Percentiles rank a stretch among this genome's conserved stretches.
These are phyloP conservation scores for Lachnellula suecica DNA, from an alignment of 2,329 filamentous ascomycete genomes.

Conservation along the genomic window DNA sequence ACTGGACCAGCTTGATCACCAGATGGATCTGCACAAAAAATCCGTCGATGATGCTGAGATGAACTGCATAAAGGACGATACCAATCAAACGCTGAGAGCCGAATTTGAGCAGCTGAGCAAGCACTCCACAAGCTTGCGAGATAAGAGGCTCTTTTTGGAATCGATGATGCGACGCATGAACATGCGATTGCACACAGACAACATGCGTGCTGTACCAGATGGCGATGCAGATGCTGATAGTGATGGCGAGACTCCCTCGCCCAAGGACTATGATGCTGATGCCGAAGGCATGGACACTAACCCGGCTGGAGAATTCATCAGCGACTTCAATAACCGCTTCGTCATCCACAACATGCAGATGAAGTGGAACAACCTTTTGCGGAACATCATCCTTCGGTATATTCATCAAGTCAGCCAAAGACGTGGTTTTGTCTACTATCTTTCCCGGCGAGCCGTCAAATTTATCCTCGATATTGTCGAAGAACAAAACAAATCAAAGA, in stretches of 20 bases:
- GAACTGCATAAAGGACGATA: slow-evolving; percentile 53
- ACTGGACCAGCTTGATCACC: slow-evolving; percentile 72
- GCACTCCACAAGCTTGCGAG: slow-evolving; percentile 54
- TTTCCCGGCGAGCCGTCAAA: slow-evolving; percentile 92
- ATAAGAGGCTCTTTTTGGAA: slow-evolving; percentile 59
- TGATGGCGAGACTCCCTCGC: slow-evolving; percentile 26
- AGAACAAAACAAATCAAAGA: slow-evolving; percentile 70
- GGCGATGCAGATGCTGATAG: slow-evolving; percentile 39
- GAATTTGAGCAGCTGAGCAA: slow-evolving; percentile 61
- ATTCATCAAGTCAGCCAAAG: slow-evolving; percentile 96
- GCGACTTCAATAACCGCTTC: slow-evolving; percentile 97
- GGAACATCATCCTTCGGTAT: slow-evolving; percentile 95
- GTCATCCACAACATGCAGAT: slow-evolving; percentile 96
- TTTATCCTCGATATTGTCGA: slow-evolving; percentile 98
- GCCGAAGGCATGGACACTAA: slow-evolving; percentile 62
- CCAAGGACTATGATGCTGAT: slow-evolving; percentile 39
- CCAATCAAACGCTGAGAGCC: slow-evolving; percentile 49
- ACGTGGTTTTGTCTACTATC: slow-evolving; percentile 95
- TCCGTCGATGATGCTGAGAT: slow-evolving; percentile 76
- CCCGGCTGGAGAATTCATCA: slow-evolving; percentile 77
- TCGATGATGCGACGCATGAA: slow-evolving; percentile 45
- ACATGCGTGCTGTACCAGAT: slow-evolving; percentile 25
- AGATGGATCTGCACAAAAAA: slow-evolving; percentile 73
- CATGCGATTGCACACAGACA: slow-evolving; percentile 28
- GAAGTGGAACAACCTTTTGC: slow-evolving; percentile 96